Base-by-base conservation (phyloP, 2,329 filamentous ascomycete species). In the Exophiala calicioides region DNA sequence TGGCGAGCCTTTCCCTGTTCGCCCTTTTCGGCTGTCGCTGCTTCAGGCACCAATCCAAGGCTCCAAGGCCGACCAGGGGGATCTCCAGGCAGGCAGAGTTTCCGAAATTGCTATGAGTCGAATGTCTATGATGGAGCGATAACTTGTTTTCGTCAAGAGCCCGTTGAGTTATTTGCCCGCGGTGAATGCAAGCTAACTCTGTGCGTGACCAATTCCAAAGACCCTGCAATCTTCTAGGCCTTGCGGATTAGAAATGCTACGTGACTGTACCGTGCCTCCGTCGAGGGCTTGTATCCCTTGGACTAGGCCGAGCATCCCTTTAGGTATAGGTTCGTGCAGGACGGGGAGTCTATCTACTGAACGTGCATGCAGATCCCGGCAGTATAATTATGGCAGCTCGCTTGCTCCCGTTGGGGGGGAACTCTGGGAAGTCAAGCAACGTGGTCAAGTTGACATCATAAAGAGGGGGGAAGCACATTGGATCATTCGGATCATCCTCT, bases 191-290 rank as follows among this genome's bases (percentile, higher is more conserved):
- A 38, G 45, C 45, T 39, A 44, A 27, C 12, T 23, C 12, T 44
- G 24, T 31, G 39, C 39, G 39, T 48, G 45, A 48, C 39, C 34
- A 39, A 26, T n/a, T n/a, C 34, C 32, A 30, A 30, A 26, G 41
- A 44, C 41, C 41, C 41, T 44, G 41, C 24, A 27, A 27, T 27
- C 24, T 27, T 7, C 12, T n/a, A n/a, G n/a, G n/a, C n/a, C n/a
- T n/a, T n/a, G n/a, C n/a, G n/a, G n/a, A n/a, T n/a, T n/a, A n/a
- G n/a, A n/a, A n/a, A n/a, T n/a, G n/a, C n/a, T n/a, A n/a, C n/a
- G n/a, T n/a, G n/a, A n/a, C n/a, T n/a, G n/a, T n/a, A n/a, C n/a
- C n/a, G n/a, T n/a, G n/a, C n/a, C n/a, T n/a, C n/a, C n/a, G n/a
- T n/a, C n/a, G n/a, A n/a, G n/a, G n/a, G n/a, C n/a, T n/a, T n/a